Evolutionary conservation across 371 early-diverging fungal genomes (phyloP), one percentile per base, ranked within the genome.

Genomic region (Globomyces sp.): DNA sequence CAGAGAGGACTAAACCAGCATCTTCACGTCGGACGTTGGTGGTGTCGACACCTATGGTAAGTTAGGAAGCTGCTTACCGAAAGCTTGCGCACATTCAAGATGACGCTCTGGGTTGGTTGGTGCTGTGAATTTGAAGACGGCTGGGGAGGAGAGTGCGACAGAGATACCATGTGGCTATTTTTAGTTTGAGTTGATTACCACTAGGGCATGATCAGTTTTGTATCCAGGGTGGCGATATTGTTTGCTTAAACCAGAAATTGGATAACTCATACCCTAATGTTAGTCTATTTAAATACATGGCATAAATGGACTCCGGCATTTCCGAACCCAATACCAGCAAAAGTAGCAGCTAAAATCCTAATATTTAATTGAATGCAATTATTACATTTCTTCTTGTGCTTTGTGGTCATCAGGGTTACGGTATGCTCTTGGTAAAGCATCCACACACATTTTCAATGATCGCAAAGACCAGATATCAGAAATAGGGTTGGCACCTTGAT

Each of bases 401-500:
- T 82, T 85, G 63, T 68, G 71, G 71, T 94, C 90, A 57, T 80
- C 80, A 1, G 89, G 87, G 69, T 91, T 83, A 52, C 82, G 82
- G 53, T 87, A 86, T 4, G 88, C 88, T 43, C 87, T 81, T 34
- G 90, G 91, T 55, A 94, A 75, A 62, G 91, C 88, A 63, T 91
- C 80, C 64, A 91, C 85, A 4, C 90, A 90, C 89, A 92, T 88
- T 64, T 81, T 80, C 63, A 94, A 77, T n/a, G 91, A 91, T 68
- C 87, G 86, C 47, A 89, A 68, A 0, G 92, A 91, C 95, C 95
- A 94, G 45, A 92, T 85, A 70, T 94, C 94, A 72, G 88, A 88
- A 75, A 94, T 92, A 5, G 94, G 94, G 75, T 94, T 94, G 46
- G 92, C 85, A 6, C 93, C 95, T 74, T 94, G 93, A 72, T 94